Evolutionary conservation across 2,329 filamentous ascomycete genomes (phyloP).

Genomic region (Aspergillus sp.): DNA sequence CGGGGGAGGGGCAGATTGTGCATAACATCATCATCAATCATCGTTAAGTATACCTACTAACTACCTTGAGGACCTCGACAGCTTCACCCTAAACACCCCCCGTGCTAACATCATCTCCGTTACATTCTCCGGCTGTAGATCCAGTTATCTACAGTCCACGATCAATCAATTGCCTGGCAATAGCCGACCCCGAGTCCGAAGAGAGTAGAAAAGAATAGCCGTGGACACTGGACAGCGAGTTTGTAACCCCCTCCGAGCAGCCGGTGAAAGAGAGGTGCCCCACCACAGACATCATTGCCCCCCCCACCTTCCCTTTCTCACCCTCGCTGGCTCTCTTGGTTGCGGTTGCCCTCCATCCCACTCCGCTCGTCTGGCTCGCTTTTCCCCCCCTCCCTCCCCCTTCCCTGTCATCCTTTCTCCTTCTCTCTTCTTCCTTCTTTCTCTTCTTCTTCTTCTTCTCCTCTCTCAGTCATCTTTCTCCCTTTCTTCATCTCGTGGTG

Average conservation of each 20-base stretch:
- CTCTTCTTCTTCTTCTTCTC: conserved; percentile 13
- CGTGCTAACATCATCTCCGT: too few relatives aligned
- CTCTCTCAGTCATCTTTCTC: conserved; percentile 15
- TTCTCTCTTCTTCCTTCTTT: conserved; percentile 15
- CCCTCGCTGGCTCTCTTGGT: background rate
- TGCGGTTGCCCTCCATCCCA: conserved; percentile 4
- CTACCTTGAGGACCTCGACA: too few relatives aligned
- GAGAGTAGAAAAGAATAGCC: background rate
- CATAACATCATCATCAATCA: background rate
- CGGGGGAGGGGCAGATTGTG: conserved; percentile 1
- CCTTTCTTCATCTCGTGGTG: conserved; percentile 23
- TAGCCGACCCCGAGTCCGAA: background rate
- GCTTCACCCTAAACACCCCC: too few relatives aligned
- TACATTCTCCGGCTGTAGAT: too few relatives aligned
- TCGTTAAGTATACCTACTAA: too few relatives aligned
- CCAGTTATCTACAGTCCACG: too few relatives aligned
- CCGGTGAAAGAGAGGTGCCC: conserved; percentile 25
- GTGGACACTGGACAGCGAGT: background rate
- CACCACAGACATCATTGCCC: conserved; percentile 36
- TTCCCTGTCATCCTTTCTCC: conserved; percentile 14
- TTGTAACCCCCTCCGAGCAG: conserved; percentile 8
- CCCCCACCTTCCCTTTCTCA: conserved; percentile 33
- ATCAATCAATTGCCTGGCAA: background rate
- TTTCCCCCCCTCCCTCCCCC: conserved; percentile 15
- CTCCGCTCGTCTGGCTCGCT: conserved; percentile 15